Percentiles rank a stretch among this genome's conserved stretches.
Evolutionary conservation across 495 filamentous ascomycete species (phyloP).

Genomic region (Aspergillus cristatus): DNA sequence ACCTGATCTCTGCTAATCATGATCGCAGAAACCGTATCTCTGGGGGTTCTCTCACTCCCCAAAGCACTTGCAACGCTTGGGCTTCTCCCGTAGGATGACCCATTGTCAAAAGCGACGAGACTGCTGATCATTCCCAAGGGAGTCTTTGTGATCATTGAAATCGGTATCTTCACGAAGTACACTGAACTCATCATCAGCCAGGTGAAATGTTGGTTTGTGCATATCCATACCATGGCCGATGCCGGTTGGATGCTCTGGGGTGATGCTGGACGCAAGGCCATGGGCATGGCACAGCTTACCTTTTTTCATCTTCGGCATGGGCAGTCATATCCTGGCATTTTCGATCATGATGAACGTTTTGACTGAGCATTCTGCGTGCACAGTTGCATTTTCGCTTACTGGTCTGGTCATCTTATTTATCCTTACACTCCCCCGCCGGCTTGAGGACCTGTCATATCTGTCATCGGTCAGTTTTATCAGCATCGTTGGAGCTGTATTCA

Average conservation of each 20-base stretch:
- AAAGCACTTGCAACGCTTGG: constrained; percentile 48
- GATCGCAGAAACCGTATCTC: constrained; percentile 57
- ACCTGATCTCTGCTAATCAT: constrained; percentile 26
- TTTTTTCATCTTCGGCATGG: constrained; percentile 62
- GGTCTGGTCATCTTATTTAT: constrained; percentile 51
- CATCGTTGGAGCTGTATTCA: constrained; percentile 52
- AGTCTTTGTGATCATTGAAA: constrained; percentile 45
- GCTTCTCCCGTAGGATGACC: constrained; percentile 44
- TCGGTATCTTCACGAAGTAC: constrained; percentile 61
- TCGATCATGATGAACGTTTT: constrained; percentile 60
- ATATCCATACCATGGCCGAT: constrained; percentile 59
- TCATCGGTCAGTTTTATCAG: constrained; percentile 55
- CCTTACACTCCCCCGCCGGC: constrained; percentile 51
- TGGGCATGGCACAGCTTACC: constrained; percentile 48
- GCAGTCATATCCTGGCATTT: constrained; percentile 64
- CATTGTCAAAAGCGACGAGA: constrained; percentile 45
- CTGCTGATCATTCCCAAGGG: constrained; percentile 38
- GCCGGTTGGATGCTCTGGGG: constrained; percentile 54
- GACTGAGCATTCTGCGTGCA: constrained; percentile 51
- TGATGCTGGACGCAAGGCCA: constrained; percentile 44
- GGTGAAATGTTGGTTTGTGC: constrained; percentile 54
- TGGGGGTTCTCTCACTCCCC: constrained; percentile 52
- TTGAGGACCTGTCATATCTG: constrained; percentile 43
- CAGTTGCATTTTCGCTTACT: constrained; percentile 51
- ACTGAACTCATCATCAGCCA: constrained; percentile 61